Evolutionary conservation across 2,329 filamentous ascomycete species (phyloP).

Genomic region (Chaetoscypha palmicola): DNA sequence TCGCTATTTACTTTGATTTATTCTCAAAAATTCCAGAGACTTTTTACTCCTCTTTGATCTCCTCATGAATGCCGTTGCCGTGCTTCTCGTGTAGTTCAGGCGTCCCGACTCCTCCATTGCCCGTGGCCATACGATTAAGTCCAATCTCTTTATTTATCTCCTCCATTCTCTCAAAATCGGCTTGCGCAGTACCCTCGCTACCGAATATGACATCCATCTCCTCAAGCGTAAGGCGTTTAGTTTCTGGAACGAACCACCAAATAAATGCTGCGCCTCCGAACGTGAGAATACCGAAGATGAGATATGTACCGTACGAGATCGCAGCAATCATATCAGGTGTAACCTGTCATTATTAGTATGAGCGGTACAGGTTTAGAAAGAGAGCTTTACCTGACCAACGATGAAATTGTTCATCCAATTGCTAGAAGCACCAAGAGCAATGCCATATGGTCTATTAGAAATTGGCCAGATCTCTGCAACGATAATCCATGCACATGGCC

Average conservation of each 20-base stretch:
- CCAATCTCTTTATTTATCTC: conserved; percentile 67
- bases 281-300: conserved; percentile 61
- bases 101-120: background rate
- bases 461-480: conserved; percentile 49
- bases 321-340: conserved; percentile 59
- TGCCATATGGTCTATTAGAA: conserved; percentile 62
- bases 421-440: conserved; percentile 54
- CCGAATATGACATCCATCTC: conserved; percentile 62
- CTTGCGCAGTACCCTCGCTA: conserved; percentile 56
- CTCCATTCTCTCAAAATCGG: conserved; percentile 64
- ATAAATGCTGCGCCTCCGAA: conserved; percentile 52
- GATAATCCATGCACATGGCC: conserved; percentile 67
- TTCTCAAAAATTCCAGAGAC: background rate
- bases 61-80: background rate
- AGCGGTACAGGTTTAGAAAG: background rate
- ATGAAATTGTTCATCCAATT: conserved; percentile 60
- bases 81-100: conserved; percentile 1
- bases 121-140: conserved; percentile 33
- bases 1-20: background rate
- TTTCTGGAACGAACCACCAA: conserved; percentile 45
- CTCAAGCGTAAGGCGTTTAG: conserved; percentile 44
- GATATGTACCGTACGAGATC: conserved; percentile 65
- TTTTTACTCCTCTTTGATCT: conserved; percentile 6
- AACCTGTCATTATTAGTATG: conserved; percentile 38
- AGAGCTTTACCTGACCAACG: conserved; percentile 53